Evolutionary conservation across 2,329 filamentous ascomycete genomes (phyloP), one percentile per base, ranked within the genome.

Genomic region (Magnaporthales sp.): DNA sequence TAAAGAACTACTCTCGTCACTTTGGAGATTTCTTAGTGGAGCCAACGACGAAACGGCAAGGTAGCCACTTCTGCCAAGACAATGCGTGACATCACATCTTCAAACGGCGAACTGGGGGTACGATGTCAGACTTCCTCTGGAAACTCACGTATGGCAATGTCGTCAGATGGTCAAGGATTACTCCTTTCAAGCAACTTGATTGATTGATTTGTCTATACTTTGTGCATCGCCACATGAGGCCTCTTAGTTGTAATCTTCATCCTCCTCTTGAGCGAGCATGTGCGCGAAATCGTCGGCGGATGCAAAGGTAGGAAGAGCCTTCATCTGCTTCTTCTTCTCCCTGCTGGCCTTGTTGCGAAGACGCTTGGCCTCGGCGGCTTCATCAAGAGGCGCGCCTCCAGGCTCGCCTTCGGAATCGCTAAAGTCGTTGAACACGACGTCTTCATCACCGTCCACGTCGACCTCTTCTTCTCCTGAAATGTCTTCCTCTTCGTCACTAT

Each of bases 261-360:
- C 88, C 69, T 88, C 87, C 65, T 95, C 91, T 70, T 87, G 85
- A 4, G 83, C 91, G 75, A 97, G 78, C 79, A 97, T 84, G 72
- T 90, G 91, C 19, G 93, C 94, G 77, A 98, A 99, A 76, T 98
- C 95, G 66, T 98, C 95, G 32, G 85, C 90, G 32, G 92, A 96
- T 24, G 96, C 95, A 80, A 99, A 99, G 46, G 88, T 96, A 7
- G 95, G 95, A 71, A 99, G 81, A 70, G 88, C 87, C 84, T 93
- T 97, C 77, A 98, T 83, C 80, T 92, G 92, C 84, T 89, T 92
- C 80, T 86, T 89, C 80, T 91, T 91, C 75, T 86, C 84, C 72
- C 82, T 84, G 68, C 73, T 74, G n/a, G 75, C 75, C 70, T 81
- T 80, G 70, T 77, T 78, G 24, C 73, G 74, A 64, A 74, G 73